A percentile compares a stretch with the other conserved stretches of the same genome.
Conservation (phyloP, 2,329 filamentous ascomycete species). For the Colletotrichum limetticola region DNA sequence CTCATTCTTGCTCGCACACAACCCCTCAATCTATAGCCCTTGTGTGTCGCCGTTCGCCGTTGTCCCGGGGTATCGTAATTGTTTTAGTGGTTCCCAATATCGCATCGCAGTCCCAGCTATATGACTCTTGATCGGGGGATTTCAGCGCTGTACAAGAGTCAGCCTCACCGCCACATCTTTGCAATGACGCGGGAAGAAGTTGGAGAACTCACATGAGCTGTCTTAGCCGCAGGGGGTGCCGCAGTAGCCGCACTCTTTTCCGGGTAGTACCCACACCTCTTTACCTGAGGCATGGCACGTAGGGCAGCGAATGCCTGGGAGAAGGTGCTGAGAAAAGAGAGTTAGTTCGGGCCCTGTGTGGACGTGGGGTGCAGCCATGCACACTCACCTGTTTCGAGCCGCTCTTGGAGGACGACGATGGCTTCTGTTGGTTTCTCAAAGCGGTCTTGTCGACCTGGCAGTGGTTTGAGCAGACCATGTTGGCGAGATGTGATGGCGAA, state of each 20-base stretch:
- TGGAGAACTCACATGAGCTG: conserved; percentile 26
- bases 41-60: conserved; percentile 31
- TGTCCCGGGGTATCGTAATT: conserved; percentile 34
- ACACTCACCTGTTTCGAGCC: conserved; percentile 28
- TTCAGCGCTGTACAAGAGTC: conserved; percentile 14
- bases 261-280: conserved; percentile 67
- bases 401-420: conserved; percentile 23
- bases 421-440: conserved; percentile 24
- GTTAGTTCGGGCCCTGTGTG: conserved; percentile 12
- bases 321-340: conserved; percentile 42
- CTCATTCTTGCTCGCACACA: conserved; percentile 12
- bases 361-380: conserved; percentile 1
- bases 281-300: conserved; percentile 60
- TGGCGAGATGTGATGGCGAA: conserved; percentile 1
- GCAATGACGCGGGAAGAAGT: conserved; percentile 6
- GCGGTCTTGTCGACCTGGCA: conserved; percentile 28
- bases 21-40: conserved; percentile 1
- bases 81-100: conserved; percentile 17
- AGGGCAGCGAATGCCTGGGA: conserved; percentile 63
- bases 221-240: conserved; percentile 54
- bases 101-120: conserved; percentile 15
- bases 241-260: conserved; percentile 61
- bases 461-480: conserved; percentile 29
- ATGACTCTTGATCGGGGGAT: conserved; percentile 18
- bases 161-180: conserved; percentile 26